A percentile compares a stretch with the other conserved stretches of the same genome.
These are phyloP conservation scores for Globisporangium echinulatum DNA, from an alignment of 352 stramenopile species.

Conservation along the genomic window DNA sequence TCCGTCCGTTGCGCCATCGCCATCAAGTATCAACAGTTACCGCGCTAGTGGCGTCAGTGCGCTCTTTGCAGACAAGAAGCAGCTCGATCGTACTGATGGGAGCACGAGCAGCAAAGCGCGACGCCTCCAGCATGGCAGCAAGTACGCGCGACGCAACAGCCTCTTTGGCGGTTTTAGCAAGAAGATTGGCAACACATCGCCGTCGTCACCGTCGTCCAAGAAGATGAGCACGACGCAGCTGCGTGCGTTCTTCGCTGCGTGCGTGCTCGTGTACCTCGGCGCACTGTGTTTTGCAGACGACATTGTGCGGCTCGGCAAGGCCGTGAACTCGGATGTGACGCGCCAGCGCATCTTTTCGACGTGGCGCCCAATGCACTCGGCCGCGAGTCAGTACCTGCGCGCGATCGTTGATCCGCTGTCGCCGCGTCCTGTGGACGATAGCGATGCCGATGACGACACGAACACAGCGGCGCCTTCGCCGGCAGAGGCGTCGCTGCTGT, in stretches of 20 bases:
- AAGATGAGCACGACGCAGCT: slow-evolving; percentile 16
- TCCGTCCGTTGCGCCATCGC: not conserved
- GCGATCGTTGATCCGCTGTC: slow-evolving; percentile 6
- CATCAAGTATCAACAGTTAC: not conserved
- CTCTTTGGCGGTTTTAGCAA: slow-evolving; percentile 1
- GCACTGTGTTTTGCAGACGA: slow-evolving; percentile 13
- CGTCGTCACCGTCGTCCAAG: not conserved
- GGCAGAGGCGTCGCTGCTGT: too few species aligned
- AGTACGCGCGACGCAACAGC: slow-evolving; percentile 5
- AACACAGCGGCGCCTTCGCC: not conserved
- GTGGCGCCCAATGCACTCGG: slow-evolving; percentile 15
- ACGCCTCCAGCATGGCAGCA: not conserved
- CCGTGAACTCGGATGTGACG: slow-evolving; percentile 10
- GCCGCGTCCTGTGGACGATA: not conserved
- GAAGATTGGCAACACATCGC: not conserved
- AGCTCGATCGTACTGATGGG: not conserved
- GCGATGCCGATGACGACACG: not conserved
- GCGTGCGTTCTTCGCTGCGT: slow-evolving; percentile 14
- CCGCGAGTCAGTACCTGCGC: slow-evolving; percentile 11
- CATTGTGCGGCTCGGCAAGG: slow-evolving; percentile 12
- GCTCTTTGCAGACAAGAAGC: not conserved
- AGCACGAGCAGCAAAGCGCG: slow-evolving; percentile 9
- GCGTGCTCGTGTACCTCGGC: slow-evolving; percentile 14
- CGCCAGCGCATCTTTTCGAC: slow-evolving; percentile 13
- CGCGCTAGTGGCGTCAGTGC: not conserved